Evolutionary conservation across 352 stramenopile species (phyloP), one percentile per base, ranked within the genome.

Genomic region (Phytophthora cajani): DNA sequence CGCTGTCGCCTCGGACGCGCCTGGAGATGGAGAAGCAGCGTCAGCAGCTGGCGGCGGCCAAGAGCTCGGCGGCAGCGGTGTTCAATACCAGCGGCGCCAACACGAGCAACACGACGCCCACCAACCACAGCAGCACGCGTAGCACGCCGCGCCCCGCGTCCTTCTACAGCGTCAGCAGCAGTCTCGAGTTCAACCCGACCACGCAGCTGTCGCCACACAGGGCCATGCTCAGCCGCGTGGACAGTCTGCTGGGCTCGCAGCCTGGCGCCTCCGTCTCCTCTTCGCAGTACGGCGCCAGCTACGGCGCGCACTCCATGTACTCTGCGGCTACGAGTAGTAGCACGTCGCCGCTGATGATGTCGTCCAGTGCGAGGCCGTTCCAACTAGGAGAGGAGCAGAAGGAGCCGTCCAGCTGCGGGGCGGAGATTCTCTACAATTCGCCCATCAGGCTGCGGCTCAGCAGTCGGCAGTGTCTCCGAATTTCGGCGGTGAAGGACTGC

Each of bases 371-470:
- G 19, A 36, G 60, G 49, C 57, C 17, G 54, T 69, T 73, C 25
- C 52, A 75, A 58, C 56, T 73, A 64, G 27, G 40, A 19, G 81
- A 90, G 42, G 77, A 90, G 32, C 60, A 76, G 2, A 77, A 71
- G 36, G 82, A 94, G 53, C 78, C 81, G 11, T 90, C 84, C 5
- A 80, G 77, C 21, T 93, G 87, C 67, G 87, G 87, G 0, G 78
- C 85, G 0, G 84, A 90, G 50, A 92, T 95, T 19, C 75, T 87
- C 9, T 95, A 90, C 63, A 85, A 93, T 65, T 81, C 84, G 25
- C 75, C 83, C 2, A 75, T 95, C 46, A 77, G 86, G 0, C 53
- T 95, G n/a, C 77, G 84, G 19, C 74, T 95, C 19, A 85, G 86
- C 63, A 93, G 88, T 71, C 84, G 86, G 19, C 75, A 85, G 67